phyloP scores from a whole-genome alignment of 2,329 filamentous ascomycete species.

The Microcyclosporella mali region DNA sequence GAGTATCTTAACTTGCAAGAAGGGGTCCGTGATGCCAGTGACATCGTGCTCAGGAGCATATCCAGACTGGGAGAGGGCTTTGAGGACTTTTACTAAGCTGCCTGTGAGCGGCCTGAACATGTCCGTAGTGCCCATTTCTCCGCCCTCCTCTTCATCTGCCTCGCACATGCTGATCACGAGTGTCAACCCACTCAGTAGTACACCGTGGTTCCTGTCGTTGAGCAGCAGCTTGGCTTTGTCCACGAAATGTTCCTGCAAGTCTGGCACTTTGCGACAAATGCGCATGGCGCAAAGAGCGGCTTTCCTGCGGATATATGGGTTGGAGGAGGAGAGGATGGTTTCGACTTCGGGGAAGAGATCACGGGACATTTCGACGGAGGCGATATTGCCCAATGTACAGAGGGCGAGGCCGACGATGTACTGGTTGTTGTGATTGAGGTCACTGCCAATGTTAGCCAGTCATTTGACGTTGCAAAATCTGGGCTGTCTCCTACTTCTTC shows the following conservation, averaged over 20 bases:
- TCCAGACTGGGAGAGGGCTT: slow-evolving; percentile 85
- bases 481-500: slow-evolving; percentile 66
- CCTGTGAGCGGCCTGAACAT: slow-evolving; percentile 85
- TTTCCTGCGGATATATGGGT: slow-evolving; percentile 97
- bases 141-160: slow-evolving; percentile 84
- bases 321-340: slow-evolving; percentile 80
- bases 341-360: slow-evolving; percentile 97
- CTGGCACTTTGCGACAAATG: slow-evolving; percentile 95
- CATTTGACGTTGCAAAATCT: not conserved
- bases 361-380: slow-evolving; percentile 95
- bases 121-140: slow-evolving; percentile 83
- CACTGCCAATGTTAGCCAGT: slow-evolving; percentile 49
- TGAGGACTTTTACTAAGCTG: slow-evolving; percentile 80
- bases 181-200: slow-evolving; percentile 85
- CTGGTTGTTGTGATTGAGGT: slow-evolving; percentile 94
- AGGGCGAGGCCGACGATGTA: slow-evolving; percentile 96
- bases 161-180: slow-evolving; percentile 89
- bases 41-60: slow-evolving; percentile 98
- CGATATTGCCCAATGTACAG: slow-evolving; percentile 94
- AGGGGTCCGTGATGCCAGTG: slow-evolving; percentile 89
- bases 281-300: slow-evolving; percentile 98
- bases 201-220: slow-evolving; percentile 91
- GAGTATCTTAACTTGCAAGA: slow-evolving; percentile 94
- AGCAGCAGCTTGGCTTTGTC: slow-evolving; percentile 87
- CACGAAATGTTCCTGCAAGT: slow-evolving; percentile 92